Evolutionary conservation across 225 moss, liverwort and hornwort species (phyloP).

Genomic region (Sphagnum contortum): DNA sequence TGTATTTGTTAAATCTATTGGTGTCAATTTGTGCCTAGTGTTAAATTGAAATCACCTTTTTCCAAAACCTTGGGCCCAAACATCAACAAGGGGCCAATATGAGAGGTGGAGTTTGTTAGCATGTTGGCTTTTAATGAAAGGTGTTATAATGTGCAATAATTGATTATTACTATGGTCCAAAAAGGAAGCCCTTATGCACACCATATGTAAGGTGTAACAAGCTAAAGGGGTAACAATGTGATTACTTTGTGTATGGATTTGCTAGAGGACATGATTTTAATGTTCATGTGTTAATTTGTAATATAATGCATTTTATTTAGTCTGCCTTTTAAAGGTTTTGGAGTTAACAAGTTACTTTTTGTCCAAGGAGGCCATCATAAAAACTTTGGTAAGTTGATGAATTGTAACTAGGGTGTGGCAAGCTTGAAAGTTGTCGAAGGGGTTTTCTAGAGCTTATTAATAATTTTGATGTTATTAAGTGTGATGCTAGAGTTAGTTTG

Average conservation of each 20-base stretch:
- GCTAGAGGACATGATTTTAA: slow-evolving; percentile 57
- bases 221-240: slow-evolving; percentile 36
- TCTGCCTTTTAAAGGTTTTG: too few relatives aligned
- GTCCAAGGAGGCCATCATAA: too few relatives aligned
- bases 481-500: too few relatives aligned
- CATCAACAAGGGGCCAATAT: slow-evolving; percentile 26
- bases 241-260: slow-evolving; percentile 67
- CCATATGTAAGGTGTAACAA: slow-evolving; percentile 28
- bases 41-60: slow-evolving; percentile 23
- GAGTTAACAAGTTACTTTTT: too few relatives aligned
- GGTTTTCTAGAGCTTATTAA: too few relatives aligned
- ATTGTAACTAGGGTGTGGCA: too few relatives aligned
- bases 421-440: too few relatives aligned
- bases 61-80: slow-evolving; percentile 22
- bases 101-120: slow-evolving; percentile 33
- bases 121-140: slow-evolving; percentile 31
- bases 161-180: slow-evolving; percentile 20
- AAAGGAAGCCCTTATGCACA: slow-evolving; percentile 32
- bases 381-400: too few relatives aligned
- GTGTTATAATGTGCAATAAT: slow-evolving; percentile 41
- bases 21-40: slow-evolving; percentile 18
- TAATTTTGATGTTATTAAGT: too few relatives aligned
- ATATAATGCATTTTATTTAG: too few relatives aligned
- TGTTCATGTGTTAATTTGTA: slow-evolving; percentile 35
- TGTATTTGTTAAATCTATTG: too few relatives aligned